phyloP scores from a whole-genome alignment of 805 yeast species.

The Saturnispora silvae region DNA sequence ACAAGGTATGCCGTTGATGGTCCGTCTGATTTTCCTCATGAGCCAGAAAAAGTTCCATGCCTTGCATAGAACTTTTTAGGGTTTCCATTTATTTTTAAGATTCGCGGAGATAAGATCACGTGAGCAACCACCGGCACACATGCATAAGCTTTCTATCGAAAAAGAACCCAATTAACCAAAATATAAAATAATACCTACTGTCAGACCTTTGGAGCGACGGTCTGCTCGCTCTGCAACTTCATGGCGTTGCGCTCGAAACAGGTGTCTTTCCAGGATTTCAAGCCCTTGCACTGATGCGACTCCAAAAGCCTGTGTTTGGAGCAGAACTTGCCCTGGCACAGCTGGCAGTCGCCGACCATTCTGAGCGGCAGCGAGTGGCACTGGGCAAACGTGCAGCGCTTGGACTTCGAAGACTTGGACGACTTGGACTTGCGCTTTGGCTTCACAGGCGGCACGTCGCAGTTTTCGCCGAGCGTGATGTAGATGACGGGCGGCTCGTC shows the following conservation, averaged over 20 bases:
- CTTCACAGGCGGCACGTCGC: conserved; percentile 1
- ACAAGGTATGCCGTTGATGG: no score
- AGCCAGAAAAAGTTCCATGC: no score
- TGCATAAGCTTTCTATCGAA: no score
- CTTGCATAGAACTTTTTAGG: no score
- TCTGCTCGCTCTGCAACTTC: conserved; percentile 74
- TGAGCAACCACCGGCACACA: no score
- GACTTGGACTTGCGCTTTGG: conserved; percentile 10
- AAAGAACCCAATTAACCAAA: no score
- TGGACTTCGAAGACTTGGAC: conserved; percentile 31
- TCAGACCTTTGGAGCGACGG: conserved; percentile 61
- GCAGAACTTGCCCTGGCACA: conserved; percentile 78
- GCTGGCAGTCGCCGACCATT: conserved; percentile 74
- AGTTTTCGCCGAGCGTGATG: conserved; percentile 19
- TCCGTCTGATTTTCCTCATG: no score
- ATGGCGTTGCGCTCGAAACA: conserved; percentile 79
- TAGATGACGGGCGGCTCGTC: conserved; percentile 17
- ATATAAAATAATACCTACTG: no score
- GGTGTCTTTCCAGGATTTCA: conserved; percentile 69
- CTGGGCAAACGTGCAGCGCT: conserved; percentile 38
- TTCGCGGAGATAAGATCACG: no score
- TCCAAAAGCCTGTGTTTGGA: conserved; percentile 80
- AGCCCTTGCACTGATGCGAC: conserved; percentile 70
- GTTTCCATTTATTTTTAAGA: no score
- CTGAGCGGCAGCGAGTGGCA: conserved; percentile 59